Percentiles rank a stretch among this genome's conserved stretches.
Conservation (phyloP, 352 stramenopile genomes). For the Pythium brachiatum region DNA sequence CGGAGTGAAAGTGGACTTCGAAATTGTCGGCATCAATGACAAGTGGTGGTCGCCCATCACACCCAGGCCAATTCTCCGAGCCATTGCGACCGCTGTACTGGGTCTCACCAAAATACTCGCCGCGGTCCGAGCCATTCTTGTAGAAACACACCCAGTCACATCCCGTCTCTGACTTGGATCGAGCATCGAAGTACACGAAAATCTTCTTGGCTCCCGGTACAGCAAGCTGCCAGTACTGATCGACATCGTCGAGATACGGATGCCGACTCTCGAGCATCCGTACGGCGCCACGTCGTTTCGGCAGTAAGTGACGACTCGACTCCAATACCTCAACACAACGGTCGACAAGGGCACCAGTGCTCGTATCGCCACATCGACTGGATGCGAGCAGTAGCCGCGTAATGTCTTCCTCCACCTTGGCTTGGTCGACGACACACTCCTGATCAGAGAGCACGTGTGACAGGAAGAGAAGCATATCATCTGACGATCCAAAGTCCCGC, state of each 20-base stretch:
- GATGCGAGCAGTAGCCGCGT: constrained; percentile 22
- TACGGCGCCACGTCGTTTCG: constrained; percentile 40
- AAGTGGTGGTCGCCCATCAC: constrained; percentile 53
- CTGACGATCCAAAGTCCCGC: constrained; percentile 33
- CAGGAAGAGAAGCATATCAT: constrained; percentile 48
- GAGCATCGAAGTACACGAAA: constrained; percentile 65
- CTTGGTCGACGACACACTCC: constrained; percentile 17
- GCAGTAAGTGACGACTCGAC: constrained; percentile 26
- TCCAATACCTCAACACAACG: constrained; percentile 38
- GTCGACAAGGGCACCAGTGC: neutral
- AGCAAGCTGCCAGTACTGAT: constrained; percentile 65
- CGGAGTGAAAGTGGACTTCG: constrained; percentile 82
- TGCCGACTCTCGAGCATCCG: constrained; percentile 66
- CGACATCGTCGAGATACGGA: constrained; percentile 64
- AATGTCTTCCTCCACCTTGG: constrained; percentile 28
- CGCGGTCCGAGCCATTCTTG: constrained; percentile 48
- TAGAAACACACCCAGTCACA: constrained; percentile 76
- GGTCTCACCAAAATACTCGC: constrained; percentile 42
- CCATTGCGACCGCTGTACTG: constrained; percentile 65
- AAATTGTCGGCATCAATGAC: constrained; percentile 68
- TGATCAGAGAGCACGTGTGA: constrained; percentile 26
- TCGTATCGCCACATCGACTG: constrained; percentile 1
- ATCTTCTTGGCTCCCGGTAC: constrained; percentile 69
- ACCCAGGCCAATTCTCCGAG: constrained; percentile 81
- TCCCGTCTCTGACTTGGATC: constrained; percentile 61